Percentiles rank a stretch among this genome's conserved stretches.
Evolutionary conservation across 805 yeast species (phyloP).

Genomic region (Candida boleticola): DNA sequence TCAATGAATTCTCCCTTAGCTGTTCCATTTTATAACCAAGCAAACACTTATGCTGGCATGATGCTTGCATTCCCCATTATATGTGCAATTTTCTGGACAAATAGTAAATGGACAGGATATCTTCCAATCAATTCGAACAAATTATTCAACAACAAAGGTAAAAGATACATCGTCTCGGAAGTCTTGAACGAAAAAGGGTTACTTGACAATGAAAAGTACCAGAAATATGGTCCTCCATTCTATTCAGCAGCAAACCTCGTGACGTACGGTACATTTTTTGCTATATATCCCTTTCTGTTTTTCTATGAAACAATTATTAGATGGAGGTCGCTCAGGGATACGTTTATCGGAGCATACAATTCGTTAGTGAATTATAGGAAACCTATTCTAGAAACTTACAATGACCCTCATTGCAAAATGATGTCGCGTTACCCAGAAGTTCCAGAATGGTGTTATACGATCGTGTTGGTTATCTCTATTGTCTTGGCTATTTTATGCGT

Average conservation of each 20-base stretch:
- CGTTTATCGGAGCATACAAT: not conserved
- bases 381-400: slow-evolving; percentile 20
- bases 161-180: not conserved
- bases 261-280: slow-evolving; percentile 43
- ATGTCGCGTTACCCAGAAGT: slow-evolving; percentile 34
- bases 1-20: slow-evolving; percentile 27
- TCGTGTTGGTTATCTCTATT: slow-evolving; percentile 23
- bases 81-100: slow-evolving; percentile 7
- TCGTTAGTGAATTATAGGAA: slow-evolving; percentile 3
- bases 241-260: slow-evolving; percentile 54
- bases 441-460: slow-evolving; percentile 31
- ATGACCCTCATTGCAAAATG: slow-evolving; percentile 29
- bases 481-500: slow-evolving; percentile 31
- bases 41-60: slow-evolving; percentile 6
- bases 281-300: slow-evolving; percentile 23
- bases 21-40: slow-evolving; percentile 33
- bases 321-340: slow-evolving; percentile 5
- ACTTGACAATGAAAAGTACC: slow-evolving; percentile 42
- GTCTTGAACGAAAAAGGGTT: not conserved
- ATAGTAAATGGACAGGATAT: slow-evolving; percentile 11
- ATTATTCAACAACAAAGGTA: not conserved
- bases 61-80: slow-evolving; percentile 3
- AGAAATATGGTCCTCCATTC: slow-evolving; percentile 53
- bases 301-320: slow-evolving; percentile 16
- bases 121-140: slow-evolving; percentile 7